Percentiles rank a stretch among this genome's conserved stretches.
These are phyloP conservation scores for Claviceps lovelessii DNA, from an alignment of 2,329 filamentous ascomycete species.

Conservation along the genomic window DNA sequence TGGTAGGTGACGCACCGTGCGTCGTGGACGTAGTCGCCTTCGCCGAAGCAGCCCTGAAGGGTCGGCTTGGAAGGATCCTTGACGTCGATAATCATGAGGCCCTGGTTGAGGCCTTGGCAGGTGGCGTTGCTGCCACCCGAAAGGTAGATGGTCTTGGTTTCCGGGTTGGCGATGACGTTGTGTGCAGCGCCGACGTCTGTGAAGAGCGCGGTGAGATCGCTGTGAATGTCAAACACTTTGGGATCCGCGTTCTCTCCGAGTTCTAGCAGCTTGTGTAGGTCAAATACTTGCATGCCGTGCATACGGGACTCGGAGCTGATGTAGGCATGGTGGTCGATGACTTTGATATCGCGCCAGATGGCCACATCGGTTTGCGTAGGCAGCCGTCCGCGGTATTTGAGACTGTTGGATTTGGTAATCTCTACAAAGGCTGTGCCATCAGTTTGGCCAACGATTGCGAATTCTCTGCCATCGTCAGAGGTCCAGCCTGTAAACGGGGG, in stretches of 20 bases:
- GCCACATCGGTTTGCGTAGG: slow-evolving; percentile 23
- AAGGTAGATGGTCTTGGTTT: slow-evolving; percentile 29
- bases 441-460: slow-evolving; percentile 29
- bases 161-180: slow-evolving; percentile 28
- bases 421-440: slow-evolving; percentile 35
- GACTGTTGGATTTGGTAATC: slow-evolving; percentile 24
- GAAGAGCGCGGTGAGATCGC: slow-evolving; percentile 21
- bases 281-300: slow-evolving; percentile 50
- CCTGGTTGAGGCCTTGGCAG: slow-evolving; percentile 25
- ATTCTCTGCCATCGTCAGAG: slow-evolving; percentile 24
- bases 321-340: slow-evolving; percentile 21
- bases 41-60: slow-evolving; percentile 32
- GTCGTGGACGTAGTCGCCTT: slow-evolving; percentile 39
- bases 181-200: slow-evolving; percentile 25
- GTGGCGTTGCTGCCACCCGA: slow-evolving; percentile 21
- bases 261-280: slow-evolving; percentile 38
- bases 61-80: slow-evolving; percentile 34
- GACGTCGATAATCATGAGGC: slow-evolving; percentile 42
- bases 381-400: slow-evolving; percentile 30
- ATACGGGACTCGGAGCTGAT: slow-evolving; percentile 27
- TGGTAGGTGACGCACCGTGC: slow-evolving; percentile 38
- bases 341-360: slow-evolving; percentile 27
- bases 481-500: slow-evolving; percentile 5
- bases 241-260: slow-evolving; percentile 21
- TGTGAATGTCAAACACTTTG: slow-evolving; percentile 15